Percentiles rank a stretch among this genome's conserved stretches.
Conservation (phyloP, 768 basidiomycete genomes). For the Russula vinacea region DNA sequence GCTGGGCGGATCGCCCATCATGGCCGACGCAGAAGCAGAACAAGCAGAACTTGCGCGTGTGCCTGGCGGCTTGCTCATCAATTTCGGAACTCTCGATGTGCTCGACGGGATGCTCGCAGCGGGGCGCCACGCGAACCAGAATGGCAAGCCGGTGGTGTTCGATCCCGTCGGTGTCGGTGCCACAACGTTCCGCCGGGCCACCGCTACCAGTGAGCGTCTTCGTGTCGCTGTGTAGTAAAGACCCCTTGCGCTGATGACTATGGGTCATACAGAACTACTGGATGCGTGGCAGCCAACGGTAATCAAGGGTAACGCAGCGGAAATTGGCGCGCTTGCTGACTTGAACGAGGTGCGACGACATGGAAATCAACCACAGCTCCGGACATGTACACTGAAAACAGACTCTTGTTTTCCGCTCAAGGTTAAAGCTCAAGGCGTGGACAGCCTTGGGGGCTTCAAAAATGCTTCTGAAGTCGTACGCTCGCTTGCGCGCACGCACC, state of each 20-base stretch:
- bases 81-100: slow-evolving; percentile 78
- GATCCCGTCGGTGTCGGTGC: slow-evolving; percentile 94
- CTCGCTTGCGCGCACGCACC: slow-evolving; percentile 65
- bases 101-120: slow-evolving; percentile 73
- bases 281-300: slow-evolving; percentile 80
- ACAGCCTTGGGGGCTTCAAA: slow-evolving; percentile 79
- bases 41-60: slow-evolving; percentile 72
- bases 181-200: slow-evolving; percentile 61
- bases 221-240: background rate
- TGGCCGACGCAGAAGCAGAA: slow-evolving; percentile 82
- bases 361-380: background rate
- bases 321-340: slow-evolving; percentile 76
- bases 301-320: slow-evolving; percentile 92
- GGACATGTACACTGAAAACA: background rate
- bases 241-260: background rate
- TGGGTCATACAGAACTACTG: slow-evolving; percentile 52
- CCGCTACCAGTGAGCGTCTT: slow-evolving; percentile 48
- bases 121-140: slow-evolving; percentile 63
- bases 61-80: slow-evolving; percentile 70
- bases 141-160: slow-evolving; percentile 74
- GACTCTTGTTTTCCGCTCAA: slow-evolving; percentile 36
- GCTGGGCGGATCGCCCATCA: slow-evolving; percentile 86
- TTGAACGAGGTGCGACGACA: slow-evolving; percentile 60
- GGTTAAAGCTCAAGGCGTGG: slow-evolving; percentile 77
- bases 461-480: slow-evolving; percentile 71